Conservation (phyloP, 2,329 filamentous ascomycete genomes). For the Aspergillus tamarii region DNA sequence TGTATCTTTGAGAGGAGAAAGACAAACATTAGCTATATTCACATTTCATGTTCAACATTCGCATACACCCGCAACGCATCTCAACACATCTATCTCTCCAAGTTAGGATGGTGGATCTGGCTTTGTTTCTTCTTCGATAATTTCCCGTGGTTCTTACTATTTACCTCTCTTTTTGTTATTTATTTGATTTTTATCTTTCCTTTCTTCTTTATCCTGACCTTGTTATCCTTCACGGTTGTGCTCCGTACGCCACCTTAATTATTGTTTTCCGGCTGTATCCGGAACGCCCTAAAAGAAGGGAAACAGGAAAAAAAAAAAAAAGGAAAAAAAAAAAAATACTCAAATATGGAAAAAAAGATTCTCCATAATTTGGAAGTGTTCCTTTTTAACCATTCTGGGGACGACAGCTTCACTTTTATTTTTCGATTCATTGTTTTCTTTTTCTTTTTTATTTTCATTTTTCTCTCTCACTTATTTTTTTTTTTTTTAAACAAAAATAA, state of each 20-base stretch:
- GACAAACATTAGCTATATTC: neutral
- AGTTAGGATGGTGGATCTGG: neutral
- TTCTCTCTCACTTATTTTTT: no score
- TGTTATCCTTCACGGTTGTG: constrained; percentile 4
- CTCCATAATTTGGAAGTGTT: neutral
- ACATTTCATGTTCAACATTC: neutral
- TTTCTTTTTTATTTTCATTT: neutral
- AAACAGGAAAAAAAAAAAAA: no score
- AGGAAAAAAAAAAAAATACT: no score
- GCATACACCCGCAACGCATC: neutral
- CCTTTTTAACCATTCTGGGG: neutral
- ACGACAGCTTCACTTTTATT: no score
- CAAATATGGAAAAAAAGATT: neutral
- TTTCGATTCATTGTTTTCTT: neutral
- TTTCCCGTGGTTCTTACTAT: neutral
- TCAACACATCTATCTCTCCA: neutral
- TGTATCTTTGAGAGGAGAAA: neutral
- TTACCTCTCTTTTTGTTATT: neutral
- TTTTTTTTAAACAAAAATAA: neutral
- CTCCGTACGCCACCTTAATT: constrained; percentile 7
- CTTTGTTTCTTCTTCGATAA: neutral
- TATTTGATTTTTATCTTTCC: neutral
- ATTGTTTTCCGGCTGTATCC: constrained; percentile 8
- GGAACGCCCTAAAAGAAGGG: neutral
- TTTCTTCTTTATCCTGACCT: neutral